Base-by-base conservation (phyloP, 768 basidiomycete genomes). In the Cystobasidium onofrii region DNA sequence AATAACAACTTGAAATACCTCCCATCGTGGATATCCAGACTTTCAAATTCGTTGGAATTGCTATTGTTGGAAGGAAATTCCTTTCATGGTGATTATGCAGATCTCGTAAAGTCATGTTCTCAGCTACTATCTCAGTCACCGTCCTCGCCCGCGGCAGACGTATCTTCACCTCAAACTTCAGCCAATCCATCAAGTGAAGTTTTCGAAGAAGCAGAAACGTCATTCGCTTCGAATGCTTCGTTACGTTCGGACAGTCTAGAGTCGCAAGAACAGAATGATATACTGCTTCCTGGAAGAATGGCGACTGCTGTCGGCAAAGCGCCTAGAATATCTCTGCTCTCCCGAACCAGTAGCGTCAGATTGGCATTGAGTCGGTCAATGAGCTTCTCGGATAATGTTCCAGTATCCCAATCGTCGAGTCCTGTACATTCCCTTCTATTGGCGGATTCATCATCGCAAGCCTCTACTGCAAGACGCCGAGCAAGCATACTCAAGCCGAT, bases 1-100 rank as follows among this genome's bases (percentile, higher is more conserved):
- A 84, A 89, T 78, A 99, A 99, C 82, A 89, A 89, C 80, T 84
- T 99, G 79, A 85, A 90, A 76, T 86, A 89, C 7, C 85, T 98
- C 20, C 94, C 96, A n/a, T 87, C 89, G 75, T 99, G 96, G 95
- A 85, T 99, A 57, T 92, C 91, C 80, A 86, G 91, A 33, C 84
- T 99, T n/a, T 86, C 88, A 23, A 85, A 85, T 34, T 77, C 78
- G 1, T 84, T 99, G 60, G 91, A 95, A 81, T 89, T 88, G 0
- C 83, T 99, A 1, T 89, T 89, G 76, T 87, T 99, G n/a, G 95
- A 98, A 76, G 89, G 88, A 20, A 99, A 99, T 80, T 92, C 94
- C 9, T 97, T 99, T 82, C 90, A 91, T 77, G 90, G 90, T 9
- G 90, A 91, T 0, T 96, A 93, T 91, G 88, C 89, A 79, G 88